Evolutionary conservation across 331 rosid species (phyloP).

Genomic region (Malus hybrid): DNA sequence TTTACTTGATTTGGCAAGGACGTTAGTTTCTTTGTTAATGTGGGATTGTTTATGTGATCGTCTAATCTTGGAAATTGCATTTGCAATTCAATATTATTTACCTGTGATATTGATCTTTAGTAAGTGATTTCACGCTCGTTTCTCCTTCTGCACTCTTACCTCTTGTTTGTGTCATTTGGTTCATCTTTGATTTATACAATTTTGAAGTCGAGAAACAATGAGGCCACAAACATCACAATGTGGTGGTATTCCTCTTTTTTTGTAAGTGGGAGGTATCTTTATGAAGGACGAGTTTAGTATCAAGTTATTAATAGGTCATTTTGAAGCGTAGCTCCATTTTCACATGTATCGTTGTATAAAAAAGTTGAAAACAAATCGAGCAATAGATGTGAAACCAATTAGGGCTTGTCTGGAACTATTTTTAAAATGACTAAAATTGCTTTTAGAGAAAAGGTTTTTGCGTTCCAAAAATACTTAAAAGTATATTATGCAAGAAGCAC

Average conservation of each 20-base stretch:
- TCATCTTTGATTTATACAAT: not conserved
- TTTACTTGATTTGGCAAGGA: not conserved
- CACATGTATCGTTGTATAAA: too few species aligned
- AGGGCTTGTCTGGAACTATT: too few species aligned
- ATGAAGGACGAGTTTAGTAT: not conserved
- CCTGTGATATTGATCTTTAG: not conserved
- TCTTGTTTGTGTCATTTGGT: not conserved
- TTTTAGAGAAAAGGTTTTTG: too few species aligned
- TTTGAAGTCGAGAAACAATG: not conserved
- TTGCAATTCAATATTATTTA: not conserved
- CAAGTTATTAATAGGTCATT: too few species aligned
- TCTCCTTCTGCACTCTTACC: not conserved
- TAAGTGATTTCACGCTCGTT: not conserved
- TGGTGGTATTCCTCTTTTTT: not conserved
- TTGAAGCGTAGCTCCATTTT: too few species aligned
- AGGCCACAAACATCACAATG: accelerated
- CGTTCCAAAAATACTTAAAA: too few species aligned
- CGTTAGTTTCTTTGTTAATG: not conserved
- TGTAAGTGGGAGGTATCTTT: too few species aligned
- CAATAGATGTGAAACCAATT: too few species aligned
- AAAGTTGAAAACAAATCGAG: not conserved
- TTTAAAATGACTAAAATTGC: too few species aligned
- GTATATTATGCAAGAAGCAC: too few species aligned
- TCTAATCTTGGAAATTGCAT: not conserved
- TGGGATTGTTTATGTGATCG: not conserved